Base-by-base conservation (phyloP, 1,139 yeast species). In the Candida glucosophila region DNA sequence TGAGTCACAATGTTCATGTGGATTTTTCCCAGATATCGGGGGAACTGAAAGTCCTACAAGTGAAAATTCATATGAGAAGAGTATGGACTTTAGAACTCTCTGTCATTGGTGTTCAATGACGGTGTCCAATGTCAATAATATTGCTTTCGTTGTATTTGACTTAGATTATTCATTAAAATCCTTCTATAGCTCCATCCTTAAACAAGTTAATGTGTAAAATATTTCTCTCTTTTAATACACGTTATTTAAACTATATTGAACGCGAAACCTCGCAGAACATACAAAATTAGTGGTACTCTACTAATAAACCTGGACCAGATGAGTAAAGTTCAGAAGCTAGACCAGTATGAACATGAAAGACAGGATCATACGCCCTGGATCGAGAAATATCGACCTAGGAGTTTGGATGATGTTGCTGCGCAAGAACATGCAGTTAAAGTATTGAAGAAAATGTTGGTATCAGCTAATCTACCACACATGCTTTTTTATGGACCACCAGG, bases 401-500 rank as follows among this genome's bases (percentile, higher is more conserved):
- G 69, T 24, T 64, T 90, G 26, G 80, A 74, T 37, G 97, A 90
- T 39, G 85, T 90, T 15, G 68, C 96, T 3, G 83, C 97, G 0
- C 99, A 90, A 47, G 92, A 80, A 28, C 90, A 85, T 41, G 86
- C 97, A 1, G 82, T 88, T 6, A 71, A 70, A 15, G 93, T 90
- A n/a, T 60, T 90, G 37, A 78, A 80, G 48, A 75, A 77, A 43
- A 80, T 95, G 1, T 52, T 92, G 16, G 67, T 73, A 29, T 73
- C 92, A 3, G 80, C 90, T 23, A 88, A 90, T 47, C 57, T 86
- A 29, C 97, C 98, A 3, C 97, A 90, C 50, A 83, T 88, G 95
- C 58, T 90, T 25, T 88, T 88, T 55, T 88, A 88, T 48, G 97
- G 97, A 0, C 96, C 97, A 5, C 96, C 97, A 26, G 97, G 97